Evolutionary conservation across 1,284 basidiomycete genomes (phyloP), one percentile per base, ranked within the genome.

Genomic region (Fomitopsis palustris): DNA sequence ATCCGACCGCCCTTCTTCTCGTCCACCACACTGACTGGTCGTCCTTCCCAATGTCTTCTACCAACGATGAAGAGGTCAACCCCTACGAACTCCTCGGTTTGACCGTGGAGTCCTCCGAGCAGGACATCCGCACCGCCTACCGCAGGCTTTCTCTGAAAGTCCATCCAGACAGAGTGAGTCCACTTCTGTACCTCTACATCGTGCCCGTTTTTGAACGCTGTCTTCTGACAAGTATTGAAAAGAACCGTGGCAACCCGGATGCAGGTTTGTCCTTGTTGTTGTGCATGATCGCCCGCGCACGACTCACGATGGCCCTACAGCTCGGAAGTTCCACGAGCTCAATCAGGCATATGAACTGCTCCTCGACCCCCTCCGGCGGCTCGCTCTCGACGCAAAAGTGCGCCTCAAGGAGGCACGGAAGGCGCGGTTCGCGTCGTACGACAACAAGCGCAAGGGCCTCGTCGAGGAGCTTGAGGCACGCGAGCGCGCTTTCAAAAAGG

Each of bases 331-430:
- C 71, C 92, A 96, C 71, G 86, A 90, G 62, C 84, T 98, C 57
- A 93, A 90, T 55, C 82, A 91, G 58, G 90, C 95, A 0, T 91
- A 93, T 64, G 91, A 94, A 65, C 82, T 95, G 19, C 80, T 98
- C 3, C 85, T 92, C 59, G 92, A 96, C 67, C 91, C 91, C 0
- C 77, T 90, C 7, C 87, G 92, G 54, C 86, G 94, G 23, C 81
- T 92, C n/a, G 91, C 88, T 3, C 77, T 96, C 41, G 92, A 95
- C 68, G 89, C 88, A 1, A 90, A 90, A 69, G 75, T 92, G 9
- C 86, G 91, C 55, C 74, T 88, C 1, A 87, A 92, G 61, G 80
- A 85, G 23, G 89, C 87, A 5, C 82, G 86, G 57, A 86, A 85
- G 45, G 85, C 87, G 55, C 84, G 92, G 12, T 93, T 87, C 67